Evolutionary conservation across 2,329 filamentous ascomycete species (phyloP), one percentile per base, ranked within the genome.

Genomic region (Arthroderma sp.): DNA sequence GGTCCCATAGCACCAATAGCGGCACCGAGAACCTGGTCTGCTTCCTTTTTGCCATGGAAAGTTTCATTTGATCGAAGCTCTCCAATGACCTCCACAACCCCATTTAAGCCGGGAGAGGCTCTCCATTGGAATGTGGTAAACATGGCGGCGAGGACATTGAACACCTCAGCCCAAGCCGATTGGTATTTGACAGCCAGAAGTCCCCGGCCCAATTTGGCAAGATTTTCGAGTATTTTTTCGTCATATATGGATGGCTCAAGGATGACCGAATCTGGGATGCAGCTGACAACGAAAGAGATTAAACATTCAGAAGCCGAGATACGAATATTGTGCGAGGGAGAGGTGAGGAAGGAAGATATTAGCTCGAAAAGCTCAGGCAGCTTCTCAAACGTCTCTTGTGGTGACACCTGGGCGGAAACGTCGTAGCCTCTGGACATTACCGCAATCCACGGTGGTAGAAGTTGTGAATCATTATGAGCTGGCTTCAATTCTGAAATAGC

Each of bases 391-490:
- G 88, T 94, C 45, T 95, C 87, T 45, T 93, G 83, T 2, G 88
- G 82, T 53, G 85, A 81, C 43, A 95, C 74, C 59, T 94, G 86
- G 1, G 87, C 83, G 4, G 86, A 85, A 4, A 96, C 87, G 60
- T 95, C 88, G 63, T 95, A 96, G 5, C 88, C 91, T 62, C 91
- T 74, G 8, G 89, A 95, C 22, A 98, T 66, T 45, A 98, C 91
- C 8, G 91, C 91, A 55, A 98, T 86, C 91, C 91, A 98, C 0
- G 91, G 85, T 1, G 91, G 91, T 3, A 96, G 77, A 30, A 98
- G 75, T 63, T 95, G 89, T 2, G 88, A 89, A 65, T 98, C 91
- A 62, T 89, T 94, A 53, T 88, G 78, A 3, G 87, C 85, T 6
- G 91, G 91, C 53, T 89, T 85, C 52, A 98, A 69, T 61, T 96